Percentiles rank a stretch among this genome's conserved stretches.
Evolutionary conservation across 2,329 filamentous ascomycete genomes (phyloP).

Genomic region (Aspergillus latus): DNA sequence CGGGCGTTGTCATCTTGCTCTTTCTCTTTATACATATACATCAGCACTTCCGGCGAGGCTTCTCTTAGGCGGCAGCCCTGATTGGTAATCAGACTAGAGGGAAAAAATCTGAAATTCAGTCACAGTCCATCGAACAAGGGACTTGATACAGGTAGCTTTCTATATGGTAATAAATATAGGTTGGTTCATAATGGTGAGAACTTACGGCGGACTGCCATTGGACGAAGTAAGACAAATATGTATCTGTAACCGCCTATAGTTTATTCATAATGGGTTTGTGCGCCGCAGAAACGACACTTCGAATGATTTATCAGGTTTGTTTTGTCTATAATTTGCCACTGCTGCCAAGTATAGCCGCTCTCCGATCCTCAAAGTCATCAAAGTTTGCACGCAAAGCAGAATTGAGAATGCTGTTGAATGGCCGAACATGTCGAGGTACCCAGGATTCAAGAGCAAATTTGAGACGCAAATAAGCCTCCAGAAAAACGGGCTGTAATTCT

Average conservation of each 20-base stretch:
- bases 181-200: too few species aligned
- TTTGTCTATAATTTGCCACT: not conserved
- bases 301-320: not conserved
- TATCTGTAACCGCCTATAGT: too few species aligned
- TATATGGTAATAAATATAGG: too few species aligned
- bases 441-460: constrained; percentile 25
- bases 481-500: constrained; percentile 51
- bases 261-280: too few species aligned
- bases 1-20: constrained; percentile 14
- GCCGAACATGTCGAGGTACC: constrained; percentile 17
- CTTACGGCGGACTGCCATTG: too few species aligned
- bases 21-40: not conserved
- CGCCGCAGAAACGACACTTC: not conserved
- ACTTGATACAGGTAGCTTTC: too few species aligned
- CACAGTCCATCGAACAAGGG: too few species aligned
- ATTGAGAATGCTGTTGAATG: constrained; percentile 25
- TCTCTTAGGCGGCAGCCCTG: not conserved
- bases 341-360: not conserved
- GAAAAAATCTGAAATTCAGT: not conserved
- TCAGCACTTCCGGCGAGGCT: not conserved
- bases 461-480: constrained; percentile 29
- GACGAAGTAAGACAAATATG: too few species aligned
- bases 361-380: constrained; percentile 19
- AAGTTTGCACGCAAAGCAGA: constrained; percentile 33
- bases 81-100: not conserved